phyloP scores from a whole-genome alignment of 257 asterid genomes.

The Solanum tacnaense region DNA sequence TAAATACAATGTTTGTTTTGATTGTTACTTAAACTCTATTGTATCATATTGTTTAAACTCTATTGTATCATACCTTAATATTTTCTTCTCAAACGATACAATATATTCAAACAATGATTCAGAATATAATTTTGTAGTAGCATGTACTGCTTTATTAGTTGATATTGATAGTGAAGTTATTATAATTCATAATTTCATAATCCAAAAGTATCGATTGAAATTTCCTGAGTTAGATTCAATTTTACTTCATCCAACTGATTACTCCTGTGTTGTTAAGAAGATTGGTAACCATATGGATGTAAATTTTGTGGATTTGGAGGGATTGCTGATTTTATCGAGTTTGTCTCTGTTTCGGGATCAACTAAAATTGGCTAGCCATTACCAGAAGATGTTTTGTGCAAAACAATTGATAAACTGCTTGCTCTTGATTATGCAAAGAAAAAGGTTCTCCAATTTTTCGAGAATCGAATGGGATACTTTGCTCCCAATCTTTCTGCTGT shows the following conservation, averaged over 20 bases:
- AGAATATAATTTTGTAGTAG: constrained; percentile 81
- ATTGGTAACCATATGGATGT: constrained; percentile 82
- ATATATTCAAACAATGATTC: constrained; percentile 32
- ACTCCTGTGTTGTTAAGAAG: constrained; percentile 82
- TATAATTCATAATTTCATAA: constrained; percentile 83
- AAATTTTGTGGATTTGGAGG: constrained; percentile 91
- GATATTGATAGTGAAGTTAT: constrained; percentile 89
- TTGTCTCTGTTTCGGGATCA: constrained; percentile 84
- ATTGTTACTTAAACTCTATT: too few species aligned
- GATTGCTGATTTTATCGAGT: constrained; percentile 75
- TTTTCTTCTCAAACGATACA: constrained; percentile 11
- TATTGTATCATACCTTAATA: background rate
- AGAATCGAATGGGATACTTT: constrained; percentile 86
- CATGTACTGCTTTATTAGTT: constrained; percentile 72
- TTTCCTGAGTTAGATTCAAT: constrained; percentile 92
- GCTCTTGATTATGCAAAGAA: constrained; percentile 69
- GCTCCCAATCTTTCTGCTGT: constrained; percentile 94
- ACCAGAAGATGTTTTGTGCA: constrained; percentile 69
- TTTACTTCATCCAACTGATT: constrained; percentile 90
- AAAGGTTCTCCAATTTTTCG: constrained; percentile 85
- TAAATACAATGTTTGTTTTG: too few species aligned
- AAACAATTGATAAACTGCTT: constrained; percentile 32
- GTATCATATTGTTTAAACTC: too few species aligned
- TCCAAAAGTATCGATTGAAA: constrained; percentile 80
- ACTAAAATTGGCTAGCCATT: constrained; percentile 54